Conservation (phyloP, 495 filamentous ascomycete genomes). For the Daldinia caldariorum region DNA sequence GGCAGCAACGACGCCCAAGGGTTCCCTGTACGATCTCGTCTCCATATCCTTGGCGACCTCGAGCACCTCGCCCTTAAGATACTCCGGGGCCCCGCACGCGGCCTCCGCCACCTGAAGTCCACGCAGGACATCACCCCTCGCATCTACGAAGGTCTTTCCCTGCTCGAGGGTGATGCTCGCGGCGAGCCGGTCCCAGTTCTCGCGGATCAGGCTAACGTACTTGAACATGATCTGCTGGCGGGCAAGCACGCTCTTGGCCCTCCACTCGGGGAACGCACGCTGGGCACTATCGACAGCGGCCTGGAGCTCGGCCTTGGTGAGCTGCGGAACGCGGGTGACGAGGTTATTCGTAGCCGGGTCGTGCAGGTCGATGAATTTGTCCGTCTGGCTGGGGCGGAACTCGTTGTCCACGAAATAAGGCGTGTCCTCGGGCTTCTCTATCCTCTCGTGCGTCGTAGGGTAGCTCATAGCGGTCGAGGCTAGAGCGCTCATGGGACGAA, state of each 20-base stretch:
- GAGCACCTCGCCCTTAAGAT: constrained; percentile 91
- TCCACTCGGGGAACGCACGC: constrained; percentile 91
- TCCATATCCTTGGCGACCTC: constrained; percentile 99
- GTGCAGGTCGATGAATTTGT: constrained; percentile 88
- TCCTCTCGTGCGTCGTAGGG: constrained; percentile 83
- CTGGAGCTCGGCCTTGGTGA: constrained; percentile 86
- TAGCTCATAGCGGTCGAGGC: constrained; percentile 74
- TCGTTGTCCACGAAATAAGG: constrained; percentile 93
- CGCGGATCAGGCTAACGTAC: constrained; percentile 86
- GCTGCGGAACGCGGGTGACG: constrained; percentile 96
- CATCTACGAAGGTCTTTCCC: constrained; percentile 97
- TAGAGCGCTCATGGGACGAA: constrained; percentile 61
- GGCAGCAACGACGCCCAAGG: constrained; percentile 91
- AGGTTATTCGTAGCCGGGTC: constrained; percentile 98
- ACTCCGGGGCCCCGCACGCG: constrained; percentile 91
- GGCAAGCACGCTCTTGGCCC: constrained; percentile 80
- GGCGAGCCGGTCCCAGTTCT: constrained; percentile 95
- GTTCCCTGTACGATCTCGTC: constrained; percentile 91
- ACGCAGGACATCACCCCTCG: constrained; percentile 92
- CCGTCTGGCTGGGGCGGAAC: constrained; percentile 78
- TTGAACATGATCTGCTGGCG: constrained; percentile 98
- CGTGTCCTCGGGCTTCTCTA: constrained; percentile 78
- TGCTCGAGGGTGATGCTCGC: constrained; percentile 97
- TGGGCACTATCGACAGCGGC: constrained; percentile 88
- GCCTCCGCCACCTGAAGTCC: constrained; percentile 98